Conservation (phyloP, 352 stramenopile species). For the Saprolegnia diclina region DNA sequence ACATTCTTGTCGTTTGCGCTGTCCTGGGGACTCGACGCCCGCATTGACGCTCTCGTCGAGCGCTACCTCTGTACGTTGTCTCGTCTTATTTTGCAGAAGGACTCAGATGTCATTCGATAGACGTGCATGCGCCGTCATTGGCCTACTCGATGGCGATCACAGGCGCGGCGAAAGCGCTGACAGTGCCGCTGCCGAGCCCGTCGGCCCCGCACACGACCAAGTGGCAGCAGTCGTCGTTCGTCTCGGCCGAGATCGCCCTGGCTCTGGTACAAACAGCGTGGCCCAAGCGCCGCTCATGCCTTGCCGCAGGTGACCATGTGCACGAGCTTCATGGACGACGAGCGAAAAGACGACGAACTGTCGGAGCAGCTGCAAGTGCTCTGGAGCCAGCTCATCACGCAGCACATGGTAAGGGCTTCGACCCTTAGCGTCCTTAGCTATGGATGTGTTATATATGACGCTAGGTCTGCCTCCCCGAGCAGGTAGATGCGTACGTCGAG, state of each 20-base stretch:
- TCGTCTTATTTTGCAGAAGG: not conserved
- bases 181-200: slow-evolving; percentile 64
- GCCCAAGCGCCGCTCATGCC: slow-evolving; percentile 41
- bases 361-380: slow-evolving; percentile 43
- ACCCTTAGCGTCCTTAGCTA: not conserved
- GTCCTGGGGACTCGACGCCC: slow-evolving; percentile 60
- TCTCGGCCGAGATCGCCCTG: slow-evolving; percentile 11
- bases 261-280: slow-evolving; percentile 36
- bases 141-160: slow-evolving; percentile 66
- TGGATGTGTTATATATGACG: not conserved
- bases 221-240: slow-evolving; percentile 26
- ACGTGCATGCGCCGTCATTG: slow-evolving; percentile 41
- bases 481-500: slow-evolving; percentile 57
- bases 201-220: slow-evolving; percentile 3
- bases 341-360: slow-evolving; percentile 57
- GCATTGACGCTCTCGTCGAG: slow-evolving; percentile 59
- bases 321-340: slow-evolving; percentile 81
- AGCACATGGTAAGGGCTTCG: slow-evolving; percentile 41
- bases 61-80: slow-evolving; percentile 28
- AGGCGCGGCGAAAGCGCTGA: slow-evolving; percentile 54
- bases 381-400: slow-evolving; percentile 82
- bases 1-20: slow-evolving; percentile 63
- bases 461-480: slow-evolving; percentile 62
- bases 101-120: slow-evolving; percentile 31
- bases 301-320: slow-evolving; percentile 50